These are phyloP conservation scores for Chaetomium cochliodes DNA, from an alignment of 495 filamentous ascomycete species.

Conservation along the genomic window DNA sequence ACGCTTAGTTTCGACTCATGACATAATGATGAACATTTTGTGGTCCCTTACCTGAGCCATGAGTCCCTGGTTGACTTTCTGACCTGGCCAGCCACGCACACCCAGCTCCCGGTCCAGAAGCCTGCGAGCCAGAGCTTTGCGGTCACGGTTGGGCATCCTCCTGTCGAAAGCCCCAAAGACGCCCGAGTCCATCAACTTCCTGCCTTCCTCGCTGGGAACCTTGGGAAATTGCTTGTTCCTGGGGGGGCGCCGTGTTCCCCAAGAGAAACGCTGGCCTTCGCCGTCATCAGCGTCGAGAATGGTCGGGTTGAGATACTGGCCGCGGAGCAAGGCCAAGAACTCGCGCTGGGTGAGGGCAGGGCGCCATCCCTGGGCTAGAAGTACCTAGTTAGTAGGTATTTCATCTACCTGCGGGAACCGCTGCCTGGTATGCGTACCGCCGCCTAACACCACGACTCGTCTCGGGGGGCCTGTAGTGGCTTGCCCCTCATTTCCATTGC, in stretches of 20 bases:
- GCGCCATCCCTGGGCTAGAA: slow-evolving; percentile 27
- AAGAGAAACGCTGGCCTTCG: slow-evolving; percentile 10
- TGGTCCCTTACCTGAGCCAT: slow-evolving; percentile 46
- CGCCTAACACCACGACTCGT: slow-evolving; percentile 35
- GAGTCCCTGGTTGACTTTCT: slow-evolving; percentile 56
- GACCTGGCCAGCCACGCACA: slow-evolving; percentile 50
- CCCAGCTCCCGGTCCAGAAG: slow-evolving; percentile 82
- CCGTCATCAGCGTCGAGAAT: slow-evolving; percentile 37
- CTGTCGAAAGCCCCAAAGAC: slow-evolving; percentile 66
- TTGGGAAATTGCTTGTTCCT: slow-evolving; percentile 61
- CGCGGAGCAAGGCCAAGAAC: slow-evolving; percentile 50
- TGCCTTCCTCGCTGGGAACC: slow-evolving; percentile 74
- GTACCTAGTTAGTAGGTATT: slow-evolving; percentile 20
- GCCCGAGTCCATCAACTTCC: slow-evolving; percentile 74
- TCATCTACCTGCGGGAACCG: background rate
- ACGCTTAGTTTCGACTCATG: background rate
- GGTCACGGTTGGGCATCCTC: slow-evolving; percentile 49
- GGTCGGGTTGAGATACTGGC: slow-evolving; percentile 40
- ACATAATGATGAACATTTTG: background rate
- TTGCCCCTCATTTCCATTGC: slow-evolving; percentile 10
- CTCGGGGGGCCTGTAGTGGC: slow-evolving; percentile 25
- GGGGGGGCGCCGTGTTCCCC: slow-evolving; percentile 31
- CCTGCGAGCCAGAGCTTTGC: slow-evolving; percentile 59
- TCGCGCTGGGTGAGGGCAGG: slow-evolving; percentile 43
- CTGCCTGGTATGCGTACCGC: slow-evolving; percentile 18